Conservation (phyloP, 306 rosid genomes). For the Morella rubra region DNA sequence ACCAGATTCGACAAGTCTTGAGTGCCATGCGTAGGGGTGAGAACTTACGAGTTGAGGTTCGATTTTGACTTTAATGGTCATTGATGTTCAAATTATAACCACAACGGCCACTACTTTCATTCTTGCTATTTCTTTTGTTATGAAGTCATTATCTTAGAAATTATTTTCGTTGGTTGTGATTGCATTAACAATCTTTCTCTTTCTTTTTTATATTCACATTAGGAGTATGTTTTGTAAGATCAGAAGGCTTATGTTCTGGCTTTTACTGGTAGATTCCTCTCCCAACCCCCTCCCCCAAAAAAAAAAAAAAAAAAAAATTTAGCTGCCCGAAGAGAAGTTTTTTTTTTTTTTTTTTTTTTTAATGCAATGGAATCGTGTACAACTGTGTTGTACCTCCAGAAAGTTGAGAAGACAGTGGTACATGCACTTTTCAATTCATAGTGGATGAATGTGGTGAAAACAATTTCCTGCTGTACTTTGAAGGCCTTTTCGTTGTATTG, state of each 20-base stretch:
- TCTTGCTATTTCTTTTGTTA: background rate
- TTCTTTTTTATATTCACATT: background rate
- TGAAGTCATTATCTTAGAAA: conserved; percentile 24
- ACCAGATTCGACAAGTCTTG: conserved; percentile 94
- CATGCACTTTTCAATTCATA: background rate
- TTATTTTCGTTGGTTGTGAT: conserved; percentile 13
- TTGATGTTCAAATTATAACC: background rate
- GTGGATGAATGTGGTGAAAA: background rate
- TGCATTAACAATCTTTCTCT: background rate
- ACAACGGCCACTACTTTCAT: background rate
- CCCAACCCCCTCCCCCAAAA: too few relatives aligned
- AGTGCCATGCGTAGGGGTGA: conserved; percentile 89
- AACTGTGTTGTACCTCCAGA: background rate
- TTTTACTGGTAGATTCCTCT: background rate
- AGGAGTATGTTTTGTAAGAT: background rate
- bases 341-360: background rate
- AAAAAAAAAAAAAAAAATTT: background rate
- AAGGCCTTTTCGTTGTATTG: background rate
- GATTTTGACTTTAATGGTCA: conserved; percentile 25
- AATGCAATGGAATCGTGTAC: background rate
- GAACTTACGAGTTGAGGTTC: conserved; percentile 80
- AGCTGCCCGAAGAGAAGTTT: background rate
- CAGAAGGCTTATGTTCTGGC: background rate
- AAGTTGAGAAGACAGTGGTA: background rate
- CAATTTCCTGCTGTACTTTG: background rate